Percentiles rank a stretch among this genome's conserved stretches.
Evolutionary conservation across 306 rosid genomes (phyloP).

Genomic region (Purshia tridentata): DNA sequence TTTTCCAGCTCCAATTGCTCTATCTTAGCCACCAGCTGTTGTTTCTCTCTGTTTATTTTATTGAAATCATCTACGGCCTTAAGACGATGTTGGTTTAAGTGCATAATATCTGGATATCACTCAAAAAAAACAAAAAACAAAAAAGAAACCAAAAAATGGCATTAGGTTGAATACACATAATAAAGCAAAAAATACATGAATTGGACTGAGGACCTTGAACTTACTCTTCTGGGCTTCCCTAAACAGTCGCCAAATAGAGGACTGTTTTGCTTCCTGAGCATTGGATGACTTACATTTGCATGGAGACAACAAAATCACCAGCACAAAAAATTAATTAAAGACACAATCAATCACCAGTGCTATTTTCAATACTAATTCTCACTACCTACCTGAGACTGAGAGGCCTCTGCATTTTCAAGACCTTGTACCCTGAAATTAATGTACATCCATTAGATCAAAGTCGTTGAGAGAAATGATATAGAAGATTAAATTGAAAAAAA

Average conservation of each 20-base stretch:
- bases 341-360: neutral
- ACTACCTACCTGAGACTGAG: conserved; percentile 19
- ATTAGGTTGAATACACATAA: neutral
- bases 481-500: neutral
- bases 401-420: conserved; percentile 36
- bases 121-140: conserved; percentile 17
- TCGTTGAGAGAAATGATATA: neutral
- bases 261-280: conserved; percentile 37
- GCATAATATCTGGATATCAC: conserved; percentile 53
- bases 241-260: conserved; percentile 63
- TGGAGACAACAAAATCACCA: neutral
- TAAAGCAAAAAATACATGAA: neutral
- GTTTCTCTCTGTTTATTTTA: conserved; percentile 51
- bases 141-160: neutral
- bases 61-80: conserved; percentile 61
- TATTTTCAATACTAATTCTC: neutral
- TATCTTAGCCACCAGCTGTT: conserved; percentile 44
- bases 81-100: conserved; percentile 62
- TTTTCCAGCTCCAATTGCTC: conserved; percentile 58
- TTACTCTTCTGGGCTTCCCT: conserved; percentile 86
- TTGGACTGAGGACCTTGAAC: conserved; percentile 1
- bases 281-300: conserved; percentile 34
- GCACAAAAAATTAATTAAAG: neutral
- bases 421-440: conserved; percentile 47
- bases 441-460: conserved; percentile 5